phyloP scores from a whole-genome alignment of 1,139 yeast species.

The Zygoascus sp. region DNA sequence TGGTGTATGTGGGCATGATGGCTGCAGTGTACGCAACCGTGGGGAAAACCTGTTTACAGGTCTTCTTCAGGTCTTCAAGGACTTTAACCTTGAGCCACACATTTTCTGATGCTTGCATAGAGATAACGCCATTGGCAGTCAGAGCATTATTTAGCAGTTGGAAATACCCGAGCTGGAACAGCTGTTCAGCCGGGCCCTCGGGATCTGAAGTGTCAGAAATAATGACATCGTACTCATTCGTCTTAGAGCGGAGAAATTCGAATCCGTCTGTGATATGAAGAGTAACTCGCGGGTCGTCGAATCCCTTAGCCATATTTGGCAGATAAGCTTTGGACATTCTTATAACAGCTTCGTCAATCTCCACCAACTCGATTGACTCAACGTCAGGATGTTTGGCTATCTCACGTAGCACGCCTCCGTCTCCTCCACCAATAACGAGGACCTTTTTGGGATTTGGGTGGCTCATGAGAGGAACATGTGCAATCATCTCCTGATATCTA shows the following conservation, averaged over 20 bases:
- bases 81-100: slow-evolving; percentile 82
- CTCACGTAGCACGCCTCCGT: slow-evolving; percentile 88
- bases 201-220: slow-evolving; percentile 97
- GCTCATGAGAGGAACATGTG: slow-evolving; percentile 72
- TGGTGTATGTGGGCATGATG: slow-evolving; percentile 93
- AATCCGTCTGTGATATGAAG: slow-evolving; percentile 87
- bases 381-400: slow-evolving; percentile 69
- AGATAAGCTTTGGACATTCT: slow-evolving; percentile 67
- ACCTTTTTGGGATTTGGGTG: slow-evolving; percentile 72
- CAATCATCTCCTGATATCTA: slow-evolving; percentile 73
- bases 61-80: slow-evolving; percentile 53
- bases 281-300: slow-evolving; percentile 65
- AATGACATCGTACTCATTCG: slow-evolving; percentile 69
- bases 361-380: slow-evolving; percentile 73
- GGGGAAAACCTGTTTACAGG: slow-evolving; percentile 68
- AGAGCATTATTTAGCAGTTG: slow-evolving; percentile 65
- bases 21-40: slow-evolving; percentile 78
- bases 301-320: slow-evolving; percentile 74
- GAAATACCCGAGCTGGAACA: slow-evolving; percentile 82
- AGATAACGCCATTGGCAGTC: slow-evolving; percentile 68
- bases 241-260: slow-evolving; percentile 56
- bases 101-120: slow-evolving; percentile 89
- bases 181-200: slow-evolving; percentile 95
- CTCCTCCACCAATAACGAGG: slow-evolving; percentile 90
- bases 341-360: slow-evolving; percentile 85